Base-by-base conservation (phyloP, 2,329 filamentous ascomycete species). In the Stromatinia cepivora region DNA sequence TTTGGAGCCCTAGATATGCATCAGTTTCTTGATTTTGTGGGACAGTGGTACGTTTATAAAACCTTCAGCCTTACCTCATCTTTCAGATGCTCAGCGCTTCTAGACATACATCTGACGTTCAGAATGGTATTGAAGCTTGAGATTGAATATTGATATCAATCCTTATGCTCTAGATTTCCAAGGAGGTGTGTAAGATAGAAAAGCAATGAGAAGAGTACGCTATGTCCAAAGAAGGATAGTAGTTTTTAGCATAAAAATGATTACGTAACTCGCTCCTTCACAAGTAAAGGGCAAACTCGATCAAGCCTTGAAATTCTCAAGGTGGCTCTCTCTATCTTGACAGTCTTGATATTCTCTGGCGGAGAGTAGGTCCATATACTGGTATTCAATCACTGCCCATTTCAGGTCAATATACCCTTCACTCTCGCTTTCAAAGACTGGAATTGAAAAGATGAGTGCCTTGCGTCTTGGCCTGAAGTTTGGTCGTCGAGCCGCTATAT, bases 1-100 rank as follows among this genome's bases (percentile, higher is more conserved):
- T 80, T 85, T 87, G 70, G 88, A 88, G 80, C 89, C 90, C 87
- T 90, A 74, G 46, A 36, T 20, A 56, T 42, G 8, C 34, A 46
- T 50, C 22, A 46, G 68, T 74, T 66, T 25, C 34, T 39, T 39
- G 34, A 28, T 11, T 28, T 50, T 52, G 5, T 28, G 13, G 8
- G 34, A 52, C 31, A 15, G 36, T 36, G 10, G 54, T 52, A 71
- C 48, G 28, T 48, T 28, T 28, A 31, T 59, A 48, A 28, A 22
- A 61, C 56, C 34, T 52, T 52, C 6, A 39, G 39, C 77, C 66
- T 39, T 64, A 71, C 71, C 69, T 71, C 71, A 72, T 71, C 71
- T 56, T 72, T 71, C 77, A 91, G 85, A 58, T 72, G 62, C 36
- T 69, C 71, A 42, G 50, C 66, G 66, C 66, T 66, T 39, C 39